Base-by-base conservation (phyloP, 352 stramenopile genomes). In the Saprolegnia parasitica region DNA sequence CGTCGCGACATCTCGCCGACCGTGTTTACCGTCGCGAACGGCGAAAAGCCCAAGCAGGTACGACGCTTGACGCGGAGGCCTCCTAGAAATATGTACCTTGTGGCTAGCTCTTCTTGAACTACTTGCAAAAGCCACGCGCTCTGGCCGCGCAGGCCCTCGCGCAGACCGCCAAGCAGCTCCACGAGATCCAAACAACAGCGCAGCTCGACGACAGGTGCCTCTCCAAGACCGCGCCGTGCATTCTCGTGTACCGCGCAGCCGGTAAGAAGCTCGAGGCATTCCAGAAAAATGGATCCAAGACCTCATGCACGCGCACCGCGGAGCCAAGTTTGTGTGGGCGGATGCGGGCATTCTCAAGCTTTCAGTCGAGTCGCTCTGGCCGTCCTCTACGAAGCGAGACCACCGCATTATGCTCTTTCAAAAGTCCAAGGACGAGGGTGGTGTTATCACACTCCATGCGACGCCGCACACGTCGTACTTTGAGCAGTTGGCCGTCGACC, bases 1-100 rank as follows among this genome's bases (percentile, higher is more conserved):
- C 81, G 79, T 50, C 65, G 67, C 42, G 81, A 77, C 68, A 84
- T 91, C 39, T 76, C 68, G 15, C 84, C 84, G 49, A 93, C 86
- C 1, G 75, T 93, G 2, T 93, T 95, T 68, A 95, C 83, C 0
- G 78, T 93, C 23, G 82, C 84, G 0, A 92, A 95, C 67, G 83
- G 81, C 13, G 78, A 87, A 26, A 87, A 81, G 40, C 84, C 83
- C 52, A 84, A 91, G 64, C 84, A 93, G 72, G 78, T 85, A 18
- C 46, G 10, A 21, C 29, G 35, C 35, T n/a, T 57, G 5, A 68
- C 56, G 18, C 32, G 37, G 10, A 21, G n/a, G 35, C 24, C 15
- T 70, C 13, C n/a, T n/a, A n/a, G n/a, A n/a, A n/a, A n/a, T n/a
- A n/a, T 56, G 15, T 42, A 21, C 10, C 11, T 60, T 15, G 3